Conservation (phyloP, 1,284 basidiomycete genomes). For the Rhodofomes roseus region DNA sequence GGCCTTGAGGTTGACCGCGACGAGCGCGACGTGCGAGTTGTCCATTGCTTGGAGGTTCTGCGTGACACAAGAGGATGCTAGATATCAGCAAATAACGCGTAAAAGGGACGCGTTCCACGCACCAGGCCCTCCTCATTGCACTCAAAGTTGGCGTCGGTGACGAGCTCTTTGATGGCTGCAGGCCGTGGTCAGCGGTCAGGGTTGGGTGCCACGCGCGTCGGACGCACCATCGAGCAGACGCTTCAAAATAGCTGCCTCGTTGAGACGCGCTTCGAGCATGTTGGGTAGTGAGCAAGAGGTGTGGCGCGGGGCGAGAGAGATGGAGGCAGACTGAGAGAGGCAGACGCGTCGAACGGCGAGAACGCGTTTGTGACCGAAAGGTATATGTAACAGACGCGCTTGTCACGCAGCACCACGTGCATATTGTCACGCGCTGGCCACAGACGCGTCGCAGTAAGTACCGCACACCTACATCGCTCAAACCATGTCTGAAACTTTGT, state of each 20-base stretch:
- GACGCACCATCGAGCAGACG: conserved; percentile 77
- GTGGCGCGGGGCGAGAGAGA: not conserved
- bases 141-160: conserved; percentile 97
- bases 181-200: conserved; percentile 12
- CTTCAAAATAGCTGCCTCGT: conserved; percentile 81
- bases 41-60: conserved; percentile 97
- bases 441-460: not conserved
- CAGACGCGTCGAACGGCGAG: not conserved
- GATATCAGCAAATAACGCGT: not conserved
- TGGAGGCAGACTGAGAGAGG: not conserved
- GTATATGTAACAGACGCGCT: not conserved
- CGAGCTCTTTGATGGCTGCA: conserved; percentile 94
- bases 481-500: too few species aligned
- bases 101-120: conserved; percentile 30
- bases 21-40: conserved; percentile 98
- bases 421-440: not conserved
- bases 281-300: conserved; percentile 18
- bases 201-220: not conserved
- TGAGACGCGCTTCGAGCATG: conserved; percentile 90
- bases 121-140: conserved; percentile 96
- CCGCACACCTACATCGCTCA: too few species aligned
- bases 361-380: not conserved
- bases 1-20: conserved; percentile 76
- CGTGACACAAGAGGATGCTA: not conserved
- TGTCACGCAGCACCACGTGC: not conserved